A percentile compares a stretch with the other conserved stretches of the same genome.
These are phyloP conservation scores for Mariannaea sp. DNA, from an alignment of 2,329 filamentous ascomycete species.

Conservation along the genomic window DNA sequence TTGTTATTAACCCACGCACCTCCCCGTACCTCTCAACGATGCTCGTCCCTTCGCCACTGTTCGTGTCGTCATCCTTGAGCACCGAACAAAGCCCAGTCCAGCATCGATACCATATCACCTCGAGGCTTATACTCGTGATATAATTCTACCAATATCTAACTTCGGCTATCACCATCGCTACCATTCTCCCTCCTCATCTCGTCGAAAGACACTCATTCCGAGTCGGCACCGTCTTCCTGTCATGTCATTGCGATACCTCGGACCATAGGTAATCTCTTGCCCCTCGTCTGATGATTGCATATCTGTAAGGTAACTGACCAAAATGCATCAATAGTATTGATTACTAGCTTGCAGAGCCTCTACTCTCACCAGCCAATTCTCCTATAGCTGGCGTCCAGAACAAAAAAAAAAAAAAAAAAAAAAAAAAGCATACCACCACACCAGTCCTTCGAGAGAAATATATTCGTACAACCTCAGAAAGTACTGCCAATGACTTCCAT, in stretches of 20 bases:
- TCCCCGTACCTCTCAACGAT: slow-evolving; percentile 1
- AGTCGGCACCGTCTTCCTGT: slow-evolving; percentile 5
- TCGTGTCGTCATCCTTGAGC: slow-evolving; percentile 16
- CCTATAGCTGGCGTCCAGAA: not conserved
- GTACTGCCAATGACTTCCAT: slow-evolving; percentile 1
- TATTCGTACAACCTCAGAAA: not conserved
- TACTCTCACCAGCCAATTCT: not conserved
- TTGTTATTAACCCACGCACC: slow-evolving; percentile 9
- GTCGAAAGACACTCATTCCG: not conserved
- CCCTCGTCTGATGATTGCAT: slow-evolving; percentile 31
- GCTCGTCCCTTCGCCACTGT: slow-evolving; percentile 1
- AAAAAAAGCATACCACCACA: no score
- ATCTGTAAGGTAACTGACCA: slow-evolving; percentile 15
- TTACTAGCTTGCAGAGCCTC: not conserved
- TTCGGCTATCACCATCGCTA: not conserved
- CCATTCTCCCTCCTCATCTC: not conserved
- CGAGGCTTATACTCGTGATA: no score
- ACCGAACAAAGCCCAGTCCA: slow-evolving; percentile 1
- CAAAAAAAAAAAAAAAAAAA: no score
- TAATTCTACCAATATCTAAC: not conserved
- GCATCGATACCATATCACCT: slow-evolving; percentile 17
- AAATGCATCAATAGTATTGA: slow-evolving; percentile 12
- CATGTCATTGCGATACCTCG: slow-evolving; percentile 16
- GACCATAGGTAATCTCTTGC: slow-evolving; percentile 26
- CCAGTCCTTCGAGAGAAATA: not conserved